A percentile compares a stretch with the other conserved stretches of the same genome.
phyloP scores from a whole-genome alignment of 495 filamentous ascomycete species.

The Daldinia caldariorum region DNA sequence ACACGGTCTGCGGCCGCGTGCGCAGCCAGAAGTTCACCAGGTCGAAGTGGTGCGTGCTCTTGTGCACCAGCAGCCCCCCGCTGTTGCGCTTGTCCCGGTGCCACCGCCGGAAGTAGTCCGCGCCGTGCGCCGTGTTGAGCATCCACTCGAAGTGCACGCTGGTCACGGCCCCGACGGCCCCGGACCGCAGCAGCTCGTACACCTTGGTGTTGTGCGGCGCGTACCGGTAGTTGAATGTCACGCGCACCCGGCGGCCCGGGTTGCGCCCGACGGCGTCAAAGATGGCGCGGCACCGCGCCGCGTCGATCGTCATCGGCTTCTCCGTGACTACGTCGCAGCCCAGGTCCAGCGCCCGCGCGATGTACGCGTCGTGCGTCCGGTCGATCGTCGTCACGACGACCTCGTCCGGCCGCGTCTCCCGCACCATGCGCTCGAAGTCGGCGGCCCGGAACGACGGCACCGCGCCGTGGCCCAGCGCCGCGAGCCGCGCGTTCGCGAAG shows the following conservation, averaged over 20 bases:
- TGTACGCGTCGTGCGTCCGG: slow-evolving; percentile 66
- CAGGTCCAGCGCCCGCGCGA: slow-evolving; percentile 62
- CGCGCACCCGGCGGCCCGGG: slow-evolving; percentile 50
- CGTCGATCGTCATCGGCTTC: slow-evolving; percentile 70
- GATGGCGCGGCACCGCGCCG: slow-evolving; percentile 61
- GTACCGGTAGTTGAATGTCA: slow-evolving; percentile 64
- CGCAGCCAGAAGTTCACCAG: slow-evolving; percentile 63
- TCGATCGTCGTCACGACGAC: slow-evolving; percentile 69
- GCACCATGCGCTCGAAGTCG: slow-evolving; percentile 65
- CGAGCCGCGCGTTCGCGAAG: slow-evolving; percentile 54
- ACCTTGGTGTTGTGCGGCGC: slow-evolving; percentile 62
- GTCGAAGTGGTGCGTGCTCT: slow-evolving; percentile 63
- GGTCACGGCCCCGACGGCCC: slow-evolving; percentile 62
- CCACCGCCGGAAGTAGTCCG: slow-evolving; percentile 70
- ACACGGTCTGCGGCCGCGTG: slow-evolving; percentile 56
- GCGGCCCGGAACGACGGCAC: slow-evolving; percentile 62
- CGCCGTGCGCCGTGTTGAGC: slow-evolving; percentile 67
- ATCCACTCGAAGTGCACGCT: slow-evolving; percentile 70
- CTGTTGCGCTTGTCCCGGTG: slow-evolving; percentile 67
- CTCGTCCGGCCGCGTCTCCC: slow-evolving; percentile 62
- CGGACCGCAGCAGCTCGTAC: slow-evolving; percentile 58
- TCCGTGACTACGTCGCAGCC: slow-evolving; percentile 67
- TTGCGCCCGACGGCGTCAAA: slow-evolving; percentile 55
- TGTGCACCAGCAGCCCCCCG: slow-evolving; percentile 63
- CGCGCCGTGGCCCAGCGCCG: slow-evolving; percentile 46